A percentile compares a stretch with the other conserved stretches of the same genome.
These are phyloP conservation scores for Thelonectria blattea DNA, from an alignment of 2,329 filamentous ascomycete genomes.

Conservation along the genomic window DNA sequence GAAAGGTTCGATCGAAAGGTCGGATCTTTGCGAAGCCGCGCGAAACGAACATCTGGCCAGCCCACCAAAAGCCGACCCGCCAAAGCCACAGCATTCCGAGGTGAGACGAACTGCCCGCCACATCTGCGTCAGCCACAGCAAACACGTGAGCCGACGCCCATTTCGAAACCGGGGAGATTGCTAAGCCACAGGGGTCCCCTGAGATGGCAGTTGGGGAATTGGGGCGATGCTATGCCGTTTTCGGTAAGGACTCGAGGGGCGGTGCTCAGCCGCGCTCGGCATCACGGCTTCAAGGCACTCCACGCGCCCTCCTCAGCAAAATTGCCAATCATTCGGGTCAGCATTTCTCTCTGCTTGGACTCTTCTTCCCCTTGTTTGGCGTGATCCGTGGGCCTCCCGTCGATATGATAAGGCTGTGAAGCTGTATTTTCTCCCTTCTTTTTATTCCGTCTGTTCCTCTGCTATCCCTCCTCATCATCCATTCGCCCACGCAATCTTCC, in stretches of 20 bases:
- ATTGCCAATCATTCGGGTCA: constrained; percentile 31
- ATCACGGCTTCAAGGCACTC: constrained; percentile 38
- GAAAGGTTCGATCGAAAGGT: constrained; percentile 13
- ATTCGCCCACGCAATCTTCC: neutral
- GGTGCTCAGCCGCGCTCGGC: constrained; percentile 39
- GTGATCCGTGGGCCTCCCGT: constrained; percentile 10
- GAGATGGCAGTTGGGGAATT: constrained; percentile 26
- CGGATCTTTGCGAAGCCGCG: constrained; percentile 18
- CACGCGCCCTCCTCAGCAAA: constrained; percentile 36
- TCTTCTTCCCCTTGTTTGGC: constrained; percentile 17
- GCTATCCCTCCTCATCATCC: neutral
- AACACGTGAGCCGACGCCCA: constrained; percentile 5
- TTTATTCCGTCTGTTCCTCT: constrained; percentile 1
- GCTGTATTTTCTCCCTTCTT: constrained; percentile 15
- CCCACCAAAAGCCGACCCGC: constrained; percentile 10
- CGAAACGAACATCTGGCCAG: constrained; percentile 19
- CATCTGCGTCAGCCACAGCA: constrained; percentile 1
- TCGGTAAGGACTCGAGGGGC: constrained; percentile 19
- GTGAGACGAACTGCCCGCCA: neutral
- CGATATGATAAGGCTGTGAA: constrained; percentile 27
- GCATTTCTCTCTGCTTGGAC: constrained; percentile 20
- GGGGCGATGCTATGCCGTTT: constrained; percentile 26
- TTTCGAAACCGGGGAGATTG: neutral
- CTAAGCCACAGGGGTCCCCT: constrained; percentile 37
- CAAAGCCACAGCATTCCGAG: constrained; percentile 1